Conservation (phyloP, 2,329 filamentous ascomycete species). For the Penicillium capsulatum region DNA sequence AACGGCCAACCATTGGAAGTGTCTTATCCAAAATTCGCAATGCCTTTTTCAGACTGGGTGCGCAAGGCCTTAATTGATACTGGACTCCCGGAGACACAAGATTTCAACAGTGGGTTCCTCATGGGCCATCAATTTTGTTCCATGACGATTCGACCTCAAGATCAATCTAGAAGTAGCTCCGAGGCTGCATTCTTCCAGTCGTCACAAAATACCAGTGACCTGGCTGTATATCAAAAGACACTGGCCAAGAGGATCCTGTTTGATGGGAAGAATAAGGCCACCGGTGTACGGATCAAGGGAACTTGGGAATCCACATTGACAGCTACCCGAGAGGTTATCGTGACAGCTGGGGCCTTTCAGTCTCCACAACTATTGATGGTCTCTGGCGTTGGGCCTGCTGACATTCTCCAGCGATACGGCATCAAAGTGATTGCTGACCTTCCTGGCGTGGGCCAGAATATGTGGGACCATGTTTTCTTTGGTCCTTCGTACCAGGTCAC, state of each 20-base stretch:
- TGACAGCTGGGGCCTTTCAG: slow-evolving; percentile 53
- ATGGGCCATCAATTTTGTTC: slow-evolving; percentile 40
- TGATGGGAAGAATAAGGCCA: slow-evolving; percentile 43
- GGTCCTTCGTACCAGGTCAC: slow-evolving; percentile 28
- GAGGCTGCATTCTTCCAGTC: slow-evolving; percentile 38
- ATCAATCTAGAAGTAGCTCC: slow-evolving; percentile 49
- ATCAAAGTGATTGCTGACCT: slow-evolving; percentile 29
- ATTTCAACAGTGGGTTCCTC: slow-evolving; percentile 45
- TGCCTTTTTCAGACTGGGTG: slow-evolving; percentile 39
- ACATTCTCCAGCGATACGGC: slow-evolving; percentile 20
- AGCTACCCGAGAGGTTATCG: slow-evolving; percentile 48
- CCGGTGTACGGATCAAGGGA: slow-evolving; percentile 46
- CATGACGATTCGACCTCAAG: slow-evolving; percentile 48
- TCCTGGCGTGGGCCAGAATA: slow-evolving; percentile 37
- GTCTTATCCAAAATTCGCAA: slow-evolving; percentile 40
- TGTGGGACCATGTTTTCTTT: slow-evolving; percentile 35
- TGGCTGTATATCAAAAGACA: slow-evolving; percentile 46
- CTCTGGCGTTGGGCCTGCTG: slow-evolving; percentile 46
- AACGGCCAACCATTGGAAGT: slow-evolving; percentile 41
- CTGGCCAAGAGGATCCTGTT: slow-evolving; percentile 49
- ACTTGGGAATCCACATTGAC: slow-evolving; percentile 41
- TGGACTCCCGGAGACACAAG: slow-evolving; percentile 37
- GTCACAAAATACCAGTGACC: slow-evolving; percentile 15
- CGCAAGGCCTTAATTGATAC: slow-evolving; percentile 37
- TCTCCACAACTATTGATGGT: slow-evolving; percentile 52